Evolutionary conservation across 1,284 basidiomycete species (phyloP).

Genomic region (Ceratobasidium sp.): DNA sequence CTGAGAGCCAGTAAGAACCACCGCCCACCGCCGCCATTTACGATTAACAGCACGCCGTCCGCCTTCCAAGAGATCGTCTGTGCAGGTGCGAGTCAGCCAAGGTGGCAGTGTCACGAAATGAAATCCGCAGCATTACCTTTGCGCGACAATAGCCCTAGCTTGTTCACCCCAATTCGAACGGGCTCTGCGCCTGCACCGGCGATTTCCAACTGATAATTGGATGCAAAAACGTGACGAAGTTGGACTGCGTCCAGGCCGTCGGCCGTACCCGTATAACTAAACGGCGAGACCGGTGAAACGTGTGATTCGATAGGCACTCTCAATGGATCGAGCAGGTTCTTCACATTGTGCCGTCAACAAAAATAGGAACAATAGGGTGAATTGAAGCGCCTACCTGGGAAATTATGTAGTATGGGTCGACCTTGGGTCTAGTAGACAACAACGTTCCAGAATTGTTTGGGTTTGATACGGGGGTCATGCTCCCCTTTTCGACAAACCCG

Average conservation of each 20-base stretch:
- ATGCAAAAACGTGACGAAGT: conserved; percentile 70
- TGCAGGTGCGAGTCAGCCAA: conserved; percentile 13
- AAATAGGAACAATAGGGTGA: conserved; percentile 4
- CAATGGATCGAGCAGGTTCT: conserved; percentile 75
- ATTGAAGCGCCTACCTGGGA: conserved; percentile 61
- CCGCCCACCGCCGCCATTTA: conserved; percentile 89
- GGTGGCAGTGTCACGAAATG: conserved; percentile 4
- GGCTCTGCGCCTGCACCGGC: conserved; percentile 22
- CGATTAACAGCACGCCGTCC: conserved; percentile 76
- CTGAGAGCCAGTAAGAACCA: conserved; percentile 88
- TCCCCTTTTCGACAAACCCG: conserved; percentile 52
- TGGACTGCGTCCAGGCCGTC: conserved; percentile 72
- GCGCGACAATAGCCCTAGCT: conserved; percentile 79
- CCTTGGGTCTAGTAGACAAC: conserved; percentile 61
- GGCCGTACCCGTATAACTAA: conserved; percentile 73
- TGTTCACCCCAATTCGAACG: conserved; percentile 61
- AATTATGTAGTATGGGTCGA: conserved; percentile 93
- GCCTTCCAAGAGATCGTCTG: conserved; percentile 74
- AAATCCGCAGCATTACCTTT: conserved; percentile 57
- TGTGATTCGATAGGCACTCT: conserved; percentile 72
- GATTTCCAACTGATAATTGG: conserved; percentile 49
- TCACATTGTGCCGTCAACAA: conserved; percentile 25
- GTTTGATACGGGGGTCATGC: conserved; percentile 49
- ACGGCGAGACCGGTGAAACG: conserved; percentile 74
- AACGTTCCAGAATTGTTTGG: conserved; percentile 52